Percentiles rank a stretch among this genome's conserved stretches.
These are phyloP conservation scores for Limnomonas spitsbergensis DNA, from an alignment of 139 green algal genomes.

Conservation along the genomic window DNA sequence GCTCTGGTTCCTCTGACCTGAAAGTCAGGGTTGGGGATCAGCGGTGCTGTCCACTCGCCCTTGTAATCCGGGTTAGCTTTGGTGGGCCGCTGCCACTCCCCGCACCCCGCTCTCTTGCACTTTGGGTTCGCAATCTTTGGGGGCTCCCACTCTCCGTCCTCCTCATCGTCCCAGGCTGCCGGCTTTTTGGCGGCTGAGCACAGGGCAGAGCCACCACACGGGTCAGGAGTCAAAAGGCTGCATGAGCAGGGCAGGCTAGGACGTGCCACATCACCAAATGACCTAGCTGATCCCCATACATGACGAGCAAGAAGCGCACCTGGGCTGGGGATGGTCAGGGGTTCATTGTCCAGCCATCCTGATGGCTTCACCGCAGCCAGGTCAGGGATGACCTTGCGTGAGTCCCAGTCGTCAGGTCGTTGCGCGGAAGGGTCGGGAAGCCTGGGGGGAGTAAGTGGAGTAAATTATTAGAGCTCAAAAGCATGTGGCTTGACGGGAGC, in stretches of 20 bases:
- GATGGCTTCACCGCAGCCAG: constrained; percentile 75
- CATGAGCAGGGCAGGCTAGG: no score
- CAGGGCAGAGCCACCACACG: neutral
- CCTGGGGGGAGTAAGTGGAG: constrained; percentile 28
- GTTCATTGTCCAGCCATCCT: constrained; percentile 91
- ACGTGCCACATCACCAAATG: no score
- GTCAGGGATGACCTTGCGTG: constrained; percentile 72
- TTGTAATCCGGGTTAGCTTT: constrained; percentile 90
- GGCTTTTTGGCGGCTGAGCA: constrained; percentile 69
- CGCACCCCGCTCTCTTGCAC: constrained; percentile 66
- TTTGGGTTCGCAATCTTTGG: constrained; percentile 75
- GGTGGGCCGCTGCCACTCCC: constrained; percentile 72
- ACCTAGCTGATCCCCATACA: no score
- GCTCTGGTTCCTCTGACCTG: no score
- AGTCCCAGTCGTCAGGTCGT: constrained; percentile 91
- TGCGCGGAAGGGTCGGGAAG: constrained; percentile 80
- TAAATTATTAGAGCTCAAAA: no score
- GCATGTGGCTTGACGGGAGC: no score
- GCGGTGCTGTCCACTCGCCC: constrained; percentile 75
- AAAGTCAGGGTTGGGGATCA: constrained; percentile 89
- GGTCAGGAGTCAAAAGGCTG: neutral
- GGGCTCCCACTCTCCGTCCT: constrained; percentile 90
- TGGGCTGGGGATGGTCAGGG: constrained; percentile 70
- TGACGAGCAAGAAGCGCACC: no score
- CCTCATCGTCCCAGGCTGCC: constrained; percentile 93